These are phyloP conservation scores for Globisporangium canariense DNA, from an alignment of 352 stramenopile species.

Conservation along the genomic window DNA sequence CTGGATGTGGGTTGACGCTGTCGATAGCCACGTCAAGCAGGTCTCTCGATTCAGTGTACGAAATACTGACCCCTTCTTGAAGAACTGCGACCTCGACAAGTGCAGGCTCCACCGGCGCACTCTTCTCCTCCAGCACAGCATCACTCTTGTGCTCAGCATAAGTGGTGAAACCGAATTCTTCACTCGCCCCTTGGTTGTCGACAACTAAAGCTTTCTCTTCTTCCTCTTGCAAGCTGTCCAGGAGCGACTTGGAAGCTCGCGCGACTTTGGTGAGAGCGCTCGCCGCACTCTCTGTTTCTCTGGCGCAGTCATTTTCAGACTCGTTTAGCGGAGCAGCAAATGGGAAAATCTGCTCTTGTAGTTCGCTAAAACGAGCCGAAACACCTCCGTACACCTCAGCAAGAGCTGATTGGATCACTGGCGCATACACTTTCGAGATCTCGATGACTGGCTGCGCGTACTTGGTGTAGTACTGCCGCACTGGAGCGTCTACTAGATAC, in stretches of 20 bases:
- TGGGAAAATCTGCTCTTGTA: background rate
- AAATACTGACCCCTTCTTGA: background rate
- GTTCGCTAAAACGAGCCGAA: background rate
- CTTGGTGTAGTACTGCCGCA: constrained; percentile 26
- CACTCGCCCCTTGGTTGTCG: background rate
- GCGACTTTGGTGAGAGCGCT: constrained; percentile 26
- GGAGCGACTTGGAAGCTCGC: constrained; percentile 35
- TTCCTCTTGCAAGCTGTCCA: constrained; percentile 6
- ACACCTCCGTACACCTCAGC: constrained; percentile 13
- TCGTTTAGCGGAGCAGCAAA: background rate
- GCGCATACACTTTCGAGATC: constrained; percentile 21
- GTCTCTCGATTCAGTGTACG: background rate
- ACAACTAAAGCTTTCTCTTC: background rate
- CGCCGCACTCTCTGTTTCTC: constrained; percentile 13
- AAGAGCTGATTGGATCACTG: constrained; percentile 29
- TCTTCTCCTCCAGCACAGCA: background rate
- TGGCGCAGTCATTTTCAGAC: background rate
- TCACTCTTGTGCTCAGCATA: background rate
- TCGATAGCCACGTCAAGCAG: background rate
- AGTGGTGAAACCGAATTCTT: background rate
- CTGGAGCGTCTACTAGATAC: constrained; percentile 11
- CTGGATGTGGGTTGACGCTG: background rate
- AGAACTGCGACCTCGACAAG: constrained; percentile 9
- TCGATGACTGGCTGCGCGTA: constrained; percentile 42
- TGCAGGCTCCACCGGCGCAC: background rate